A percentile compares a stretch with the other conserved stretches of the same genome.
Evolutionary conservation across 2,329 filamentous ascomycete genomes (phyloP).

Genomic region (Arthrinium puccinioides): DNA sequence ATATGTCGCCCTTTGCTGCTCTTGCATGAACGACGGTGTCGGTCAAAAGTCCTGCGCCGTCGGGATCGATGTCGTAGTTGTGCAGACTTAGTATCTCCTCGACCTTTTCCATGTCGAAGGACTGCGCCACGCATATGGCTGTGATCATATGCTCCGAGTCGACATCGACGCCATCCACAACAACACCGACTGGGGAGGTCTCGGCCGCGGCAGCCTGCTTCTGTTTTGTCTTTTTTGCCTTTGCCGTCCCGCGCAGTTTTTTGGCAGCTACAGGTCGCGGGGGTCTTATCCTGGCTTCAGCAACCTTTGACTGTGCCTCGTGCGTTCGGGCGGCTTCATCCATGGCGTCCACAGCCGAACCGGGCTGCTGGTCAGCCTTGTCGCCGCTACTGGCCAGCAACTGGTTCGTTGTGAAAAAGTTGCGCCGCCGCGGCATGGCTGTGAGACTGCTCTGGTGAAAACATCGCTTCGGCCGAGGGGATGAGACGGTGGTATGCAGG

Average conservation of each 20-base stretch:
- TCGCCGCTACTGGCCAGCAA: constrained; percentile 37
- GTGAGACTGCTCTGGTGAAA: constrained; percentile 40
- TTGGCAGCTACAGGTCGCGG: constrained; percentile 44
- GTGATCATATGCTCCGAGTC: constrained; percentile 38
- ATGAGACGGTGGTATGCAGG: constrained; percentile 23
- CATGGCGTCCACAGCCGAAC: constrained; percentile 4
- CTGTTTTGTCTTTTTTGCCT: constrained; percentile 58
- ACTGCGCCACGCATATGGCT: constrained; percentile 56
- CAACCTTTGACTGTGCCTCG: background rate
- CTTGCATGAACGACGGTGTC: constrained; percentile 58
- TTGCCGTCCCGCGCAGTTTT: constrained; percentile 74
- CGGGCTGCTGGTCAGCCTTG: constrained; percentile 10
- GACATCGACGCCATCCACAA: constrained; percentile 11
- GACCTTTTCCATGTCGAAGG: constrained; percentile 57
- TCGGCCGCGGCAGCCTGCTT: constrained; percentile 22
- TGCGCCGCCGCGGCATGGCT: constrained; percentile 45
- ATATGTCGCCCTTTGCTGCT: constrained; percentile 70
- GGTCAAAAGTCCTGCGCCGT: constrained; percentile 52
- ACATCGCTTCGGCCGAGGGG: constrained; percentile 20
- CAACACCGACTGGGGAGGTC: constrained; percentile 11
- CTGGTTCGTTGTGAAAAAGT: constrained; percentile 61
- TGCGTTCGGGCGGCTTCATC: constrained; percentile 8
- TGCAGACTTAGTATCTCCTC: constrained; percentile 49
- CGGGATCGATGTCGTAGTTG: constrained; percentile 55
- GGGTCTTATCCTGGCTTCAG: constrained; percentile 36